phyloP scores from a whole-genome alignment of 1,139 yeast genomes.

The Oligophagozyma castellii region DNA sequence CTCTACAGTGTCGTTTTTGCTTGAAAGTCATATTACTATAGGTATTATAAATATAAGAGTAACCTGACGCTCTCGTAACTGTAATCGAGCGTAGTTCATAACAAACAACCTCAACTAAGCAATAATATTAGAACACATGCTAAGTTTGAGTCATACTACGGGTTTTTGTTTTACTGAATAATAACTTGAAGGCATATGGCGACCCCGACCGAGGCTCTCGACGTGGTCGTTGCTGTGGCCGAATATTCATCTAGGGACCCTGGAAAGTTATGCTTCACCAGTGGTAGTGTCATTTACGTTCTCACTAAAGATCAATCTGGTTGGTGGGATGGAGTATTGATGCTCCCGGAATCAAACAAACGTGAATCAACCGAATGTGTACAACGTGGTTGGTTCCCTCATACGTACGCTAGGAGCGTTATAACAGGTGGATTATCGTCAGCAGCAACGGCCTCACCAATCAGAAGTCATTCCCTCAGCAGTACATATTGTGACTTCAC shows the following conservation, averaged over 20 bases:
- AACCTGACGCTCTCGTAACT: too few species aligned
- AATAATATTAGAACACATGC: conserved; percentile 1
- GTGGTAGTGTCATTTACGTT: conserved; percentile 26
- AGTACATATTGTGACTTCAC: not conserved
- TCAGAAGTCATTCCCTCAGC: not conserved
- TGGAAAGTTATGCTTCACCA: conserved; percentile 2
- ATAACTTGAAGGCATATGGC: too few species aligned
- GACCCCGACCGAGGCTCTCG: conserved; percentile 7
- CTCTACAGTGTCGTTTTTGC: too few species aligned
- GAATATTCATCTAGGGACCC: conserved; percentile 3
- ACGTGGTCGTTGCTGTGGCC: conserved; percentile 7
- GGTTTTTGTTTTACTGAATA: too few species aligned
- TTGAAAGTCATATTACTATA: too few species aligned
- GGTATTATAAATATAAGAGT: too few species aligned
- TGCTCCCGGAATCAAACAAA: not conserved
- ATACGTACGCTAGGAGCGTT: conserved; percentile 27
- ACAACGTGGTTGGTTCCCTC: conserved; percentile 66
- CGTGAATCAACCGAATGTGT: conserved; percentile 13
- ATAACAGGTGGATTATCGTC: not conserved
- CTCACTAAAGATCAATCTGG: conserved; percentile 39
- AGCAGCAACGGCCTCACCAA: conserved; percentile 13
- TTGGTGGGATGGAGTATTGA: conserved; percentile 61
- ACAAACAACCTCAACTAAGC: too few species aligned
- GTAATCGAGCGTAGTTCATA: too few species aligned
- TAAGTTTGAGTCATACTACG: not conserved